Evolutionary conservation across 1,284 basidiomycete species (phyloP).

Genomic region (Meripilus lineatus): DNA sequence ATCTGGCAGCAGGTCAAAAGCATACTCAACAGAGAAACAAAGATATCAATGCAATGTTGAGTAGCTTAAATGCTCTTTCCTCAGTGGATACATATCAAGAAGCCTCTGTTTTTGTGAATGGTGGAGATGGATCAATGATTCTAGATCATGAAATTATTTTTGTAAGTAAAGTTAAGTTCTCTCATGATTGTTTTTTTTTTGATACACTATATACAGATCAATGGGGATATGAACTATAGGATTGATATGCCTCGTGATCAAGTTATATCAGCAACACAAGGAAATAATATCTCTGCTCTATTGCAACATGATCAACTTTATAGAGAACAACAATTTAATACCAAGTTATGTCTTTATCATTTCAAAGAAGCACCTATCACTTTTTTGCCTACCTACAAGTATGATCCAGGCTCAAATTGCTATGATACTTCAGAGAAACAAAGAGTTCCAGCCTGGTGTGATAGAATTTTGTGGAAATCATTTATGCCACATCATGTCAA

Average conservation of each 20-base stretch:
- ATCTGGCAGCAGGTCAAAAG: constrained; percentile 91
- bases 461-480: constrained; percentile 85
- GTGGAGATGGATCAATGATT: constrained; percentile 92
- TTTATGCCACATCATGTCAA: constrained; percentile 51
- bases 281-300: constrained; percentile 62
- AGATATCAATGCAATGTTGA: constrained; percentile 82
- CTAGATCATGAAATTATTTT: constrained; percentile 94
- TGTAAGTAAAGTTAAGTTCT: constrained; percentile 42
- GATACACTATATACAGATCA: constrained; percentile 40
- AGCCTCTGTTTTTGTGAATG: constrained; percentile 74
- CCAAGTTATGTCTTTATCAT: constrained; percentile 77
- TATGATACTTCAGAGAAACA: constrained; percentile 90
- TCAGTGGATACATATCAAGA: constrained; percentile 36
- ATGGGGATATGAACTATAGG: constrained; percentile 89
- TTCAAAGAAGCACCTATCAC: constrained; percentile 82
- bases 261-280: constrained; percentile 64
- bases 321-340: constrained; percentile 85
- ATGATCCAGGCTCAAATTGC: constrained; percentile 71
- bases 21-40: constrained; percentile 81
- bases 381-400: constrained; percentile 95
- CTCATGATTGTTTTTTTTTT: not conserved
- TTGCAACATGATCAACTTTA: constrained; percentile 83
- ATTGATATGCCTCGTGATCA: constrained; percentile 87
- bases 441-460: constrained; percentile 93
- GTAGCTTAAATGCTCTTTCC: constrained; percentile 51